Base-by-base conservation (phyloP, 768 basidiomycete genomes). In the Termitomyces heimii region DNA sequence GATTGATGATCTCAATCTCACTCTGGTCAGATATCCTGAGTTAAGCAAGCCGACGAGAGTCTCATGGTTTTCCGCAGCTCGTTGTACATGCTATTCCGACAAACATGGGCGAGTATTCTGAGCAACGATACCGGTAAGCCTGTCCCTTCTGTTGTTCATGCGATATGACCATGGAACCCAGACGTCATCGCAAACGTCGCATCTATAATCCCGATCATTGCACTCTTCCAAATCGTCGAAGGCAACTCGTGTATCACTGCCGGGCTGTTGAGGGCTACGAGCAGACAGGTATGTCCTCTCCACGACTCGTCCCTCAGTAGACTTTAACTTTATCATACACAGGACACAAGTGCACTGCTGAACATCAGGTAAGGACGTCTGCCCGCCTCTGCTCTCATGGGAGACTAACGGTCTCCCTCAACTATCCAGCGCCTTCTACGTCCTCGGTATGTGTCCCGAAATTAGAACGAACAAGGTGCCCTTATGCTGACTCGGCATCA, bases 201-300 rank as follows among this genome's bases (percentile, higher is more conserved):
- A 0, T 48, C 47, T 7, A 20, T 48, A 1, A 48, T 48, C 4
- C 47, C 47, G 7, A 14, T 48, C 1, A 31, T 48, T 0, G 47
- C 47, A 1, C 31, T 48, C 0, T 20, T 48, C 20, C 47, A 48
- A 5, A 20, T 48, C 5, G 47, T 48, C 20, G 47, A 48, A 7
- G 47, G n/a, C n/a, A 48, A 31, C 31, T 22, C 47, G 20, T 32
- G 47, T 20, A 31, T 48, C 9, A 48, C 47, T 8, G 20, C 31
- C 2, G 47, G 31, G 8, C 20, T 48, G 20, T 22, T 48, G 31
- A 48, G 47, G n/a, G 20, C 31, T 31, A 48, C 20, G 12, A 32
- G 47, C 20, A 32, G 31, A 32, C 47, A 48, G 22, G 47, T 48
- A 7, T 32, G n/a, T n/a, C n/a, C n/a, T n/a, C n/a, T n/a, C n/a